A percentile compares a stretch with the other conserved stretches of the same genome.
These are phyloP conservation scores for Beverwykella pulmonaria DNA, from an alignment of 495 filamentous ascomycete genomes.

Conservation along the genomic window DNA sequence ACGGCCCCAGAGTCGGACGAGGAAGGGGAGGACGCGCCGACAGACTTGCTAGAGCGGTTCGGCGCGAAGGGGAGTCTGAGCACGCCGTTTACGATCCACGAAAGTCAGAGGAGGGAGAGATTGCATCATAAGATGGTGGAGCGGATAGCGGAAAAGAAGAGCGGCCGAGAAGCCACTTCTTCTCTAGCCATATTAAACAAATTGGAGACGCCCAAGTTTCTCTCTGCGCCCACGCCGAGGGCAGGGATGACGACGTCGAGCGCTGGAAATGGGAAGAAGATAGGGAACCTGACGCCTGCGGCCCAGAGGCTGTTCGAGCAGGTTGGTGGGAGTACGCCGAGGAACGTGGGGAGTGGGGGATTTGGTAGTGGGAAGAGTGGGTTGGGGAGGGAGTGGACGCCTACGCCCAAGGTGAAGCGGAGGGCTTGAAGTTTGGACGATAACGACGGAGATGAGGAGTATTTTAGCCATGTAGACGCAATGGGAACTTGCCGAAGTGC, in stretches of 20 bases:
- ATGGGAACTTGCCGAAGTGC: conserved; percentile 16
- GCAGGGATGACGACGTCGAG: conserved; percentile 1
- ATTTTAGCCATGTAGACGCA: too few relatives aligned
- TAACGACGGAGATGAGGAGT: background rate
- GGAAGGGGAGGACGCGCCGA: conserved; percentile 40
- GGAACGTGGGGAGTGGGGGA: conserved; percentile 42
- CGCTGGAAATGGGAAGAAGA: conserved; percentile 17
- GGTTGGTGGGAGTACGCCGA: conserved; percentile 48
- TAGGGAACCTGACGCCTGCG: conserved; percentile 72
- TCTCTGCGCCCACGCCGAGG: conserved; percentile 62
- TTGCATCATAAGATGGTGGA: conserved; percentile 93
- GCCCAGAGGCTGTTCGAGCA: conserved; percentile 72
- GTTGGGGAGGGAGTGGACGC: conserved; percentile 56
- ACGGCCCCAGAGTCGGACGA: conserved; percentile 50
- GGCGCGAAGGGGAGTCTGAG: conserved; percentile 67
- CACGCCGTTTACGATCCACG: conserved; percentile 73
- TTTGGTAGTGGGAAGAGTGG: conserved; percentile 28
- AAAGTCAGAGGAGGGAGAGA: conserved; percentile 76
- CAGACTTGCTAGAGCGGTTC: conserved; percentile 47
- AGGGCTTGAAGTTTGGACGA: conserved; percentile 24
- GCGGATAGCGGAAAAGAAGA: conserved; percentile 65
- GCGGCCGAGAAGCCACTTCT: conserved; percentile 47
- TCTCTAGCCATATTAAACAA: conserved; percentile 36
- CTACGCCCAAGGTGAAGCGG: conserved; percentile 52
- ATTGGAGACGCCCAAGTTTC: conserved; percentile 66